Percentiles rank a stretch among this genome's conserved stretches.
Evolutionary conservation across 495 filamentous ascomycete genomes (phyloP).

Genomic region (Cercophora scortea): DNA sequence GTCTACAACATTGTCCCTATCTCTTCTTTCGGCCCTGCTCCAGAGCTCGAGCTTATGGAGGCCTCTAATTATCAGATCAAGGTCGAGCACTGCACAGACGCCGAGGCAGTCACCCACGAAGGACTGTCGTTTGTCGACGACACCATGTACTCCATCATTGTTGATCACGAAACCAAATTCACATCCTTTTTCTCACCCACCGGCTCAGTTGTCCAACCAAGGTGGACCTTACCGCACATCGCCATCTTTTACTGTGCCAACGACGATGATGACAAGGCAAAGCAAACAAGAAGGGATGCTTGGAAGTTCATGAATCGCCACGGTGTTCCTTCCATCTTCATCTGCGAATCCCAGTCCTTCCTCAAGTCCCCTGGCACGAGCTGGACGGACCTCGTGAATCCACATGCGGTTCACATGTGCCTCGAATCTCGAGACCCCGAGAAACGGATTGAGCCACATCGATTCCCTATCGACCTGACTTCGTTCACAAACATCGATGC

Average conservation of each 20-base stretch:
- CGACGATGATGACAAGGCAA: constrained; percentile 38
- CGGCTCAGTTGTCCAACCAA: constrained; percentile 28
- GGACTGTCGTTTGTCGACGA: constrained; percentile 7
- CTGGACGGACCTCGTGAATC: constrained; percentile 20
- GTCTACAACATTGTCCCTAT: constrained; percentile 67
- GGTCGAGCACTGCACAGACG: constrained; percentile 62
- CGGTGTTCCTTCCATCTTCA: constrained; percentile 56
- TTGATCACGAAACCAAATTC: constrained; percentile 50
- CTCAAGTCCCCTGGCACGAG: constrained; percentile 18
- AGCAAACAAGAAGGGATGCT: constrained; percentile 46
- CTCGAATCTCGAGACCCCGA: constrained; percentile 53
- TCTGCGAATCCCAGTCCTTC: constrained; percentile 55
- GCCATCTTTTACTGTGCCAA: constrained; percentile 61
- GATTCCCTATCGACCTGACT: constrained; percentile 63
- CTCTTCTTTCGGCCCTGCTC: constrained; percentile 60
- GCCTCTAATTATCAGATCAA: constrained; percentile 59
- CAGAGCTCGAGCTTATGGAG: constrained; percentile 69
- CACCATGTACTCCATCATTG: constrained; percentile 36
- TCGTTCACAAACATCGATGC: constrained; percentile 68
- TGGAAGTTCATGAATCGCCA: constrained; percentile 60
- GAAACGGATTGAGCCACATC: constrained; percentile 44
- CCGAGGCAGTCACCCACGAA: constrained; percentile 35
- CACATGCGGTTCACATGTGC: constrained; percentile 54
- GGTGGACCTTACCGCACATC: constrained; percentile 64
- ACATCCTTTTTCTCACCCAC: constrained; percentile 14